A percentile compares a stretch with the other conserved stretches of the same genome.
Conservation (phyloP, 2,329 filamentous ascomycete genomes). For the Xylaria sp. region DNA sequence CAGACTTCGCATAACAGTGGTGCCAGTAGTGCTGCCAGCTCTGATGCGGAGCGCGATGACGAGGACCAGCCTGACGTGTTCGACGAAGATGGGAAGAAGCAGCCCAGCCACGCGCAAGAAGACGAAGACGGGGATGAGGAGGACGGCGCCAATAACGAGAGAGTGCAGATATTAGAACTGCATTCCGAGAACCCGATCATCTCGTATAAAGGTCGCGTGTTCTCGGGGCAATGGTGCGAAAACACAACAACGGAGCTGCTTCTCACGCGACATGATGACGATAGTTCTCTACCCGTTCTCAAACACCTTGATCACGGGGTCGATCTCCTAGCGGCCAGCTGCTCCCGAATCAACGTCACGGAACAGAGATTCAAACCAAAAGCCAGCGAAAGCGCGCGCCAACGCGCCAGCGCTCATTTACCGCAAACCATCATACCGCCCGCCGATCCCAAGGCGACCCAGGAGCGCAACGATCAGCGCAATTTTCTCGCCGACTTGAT, state of each 20-base stretch:
- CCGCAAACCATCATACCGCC: slow-evolving; percentile 54
- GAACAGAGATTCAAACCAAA: slow-evolving; percentile 69
- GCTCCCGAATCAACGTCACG: slow-evolving; percentile 74
- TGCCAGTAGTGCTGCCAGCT: slow-evolving; percentile 35
- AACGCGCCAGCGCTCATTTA: slow-evolving; percentile 50
- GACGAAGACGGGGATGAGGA: slow-evolving; percentile 32
- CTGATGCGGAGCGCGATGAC: slow-evolving; percentile 40
- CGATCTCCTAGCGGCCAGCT: slow-evolving; percentile 77
- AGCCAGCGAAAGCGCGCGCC: slow-evolving; percentile 38
- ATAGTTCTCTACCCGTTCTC: slow-evolving; percentile 57
- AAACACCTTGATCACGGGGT: slow-evolving; percentile 68
- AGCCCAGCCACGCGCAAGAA: background rate
- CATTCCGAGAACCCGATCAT: slow-evolving; percentile 81
- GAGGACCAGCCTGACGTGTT: slow-evolving; percentile 40
- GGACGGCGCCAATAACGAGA: slow-evolving; percentile 48
- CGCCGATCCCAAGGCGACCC: slow-evolving; percentile 60
- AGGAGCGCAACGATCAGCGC: slow-evolving; percentile 54
- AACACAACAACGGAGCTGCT: slow-evolving; percentile 87
- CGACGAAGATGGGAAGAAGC: slow-evolving; percentile 32
- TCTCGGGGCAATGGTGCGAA: slow-evolving; percentile 82
- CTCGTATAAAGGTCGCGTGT: slow-evolving; percentile 81
- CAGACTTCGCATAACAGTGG: slow-evolving; percentile 26
- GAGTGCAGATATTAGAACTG: slow-evolving; percentile 85
- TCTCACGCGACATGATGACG: slow-evolving; percentile 65
- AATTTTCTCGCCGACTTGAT: slow-evolving; percentile 74